Evolutionary conservation across 805 yeast species (phyloP), one percentile per base, ranked within the genome.

Genomic region (Candida endomychidarum): DNA sequence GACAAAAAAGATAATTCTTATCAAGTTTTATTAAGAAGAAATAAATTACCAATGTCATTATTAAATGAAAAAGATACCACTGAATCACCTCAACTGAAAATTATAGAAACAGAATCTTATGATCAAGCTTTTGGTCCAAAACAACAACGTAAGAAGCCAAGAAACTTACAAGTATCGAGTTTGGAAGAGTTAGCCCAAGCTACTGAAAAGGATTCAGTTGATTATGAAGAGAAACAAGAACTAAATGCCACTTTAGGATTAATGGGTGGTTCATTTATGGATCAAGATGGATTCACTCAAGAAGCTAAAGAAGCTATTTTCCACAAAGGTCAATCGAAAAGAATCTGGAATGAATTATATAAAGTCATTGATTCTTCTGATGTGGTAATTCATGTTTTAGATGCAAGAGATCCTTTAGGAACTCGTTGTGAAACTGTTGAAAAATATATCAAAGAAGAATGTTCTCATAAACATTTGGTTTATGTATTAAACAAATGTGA

Each of bases 281-380:
- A 69, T 42, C 80, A 81, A 36, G 95, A 88, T 50, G 96, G 87
- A 40, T 86, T 84, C 77, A 76, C 95, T 4, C 83, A 81, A 53
- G 93, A 87, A 54, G 96, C 97, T 27, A 89, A 87, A 60, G 99
- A 93, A 64, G 90, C 93, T 45, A 90, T 91, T 63, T 91, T 91
- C 74, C 81, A 84, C 59, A 91, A 91, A 63, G 99, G 99, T 54
- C 99, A 91, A 70, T 89, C 97, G 34, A 91, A 91, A 68, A 85
- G 99, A 71, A 91, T 91, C 52, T 91, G 99, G 99, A 93, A 93
- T 63, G 99, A 91, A 63, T 74, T 91, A 45, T 91, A 93, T 66
- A 91, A 91, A 61, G 99, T 91, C 36, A 89, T 91, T 52, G 99
- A 91, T 65, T 91, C 98, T 8, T 88, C 97, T 0, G 99, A 91